Evolutionary conservation across 805 yeast genomes (phyloP), one percentile per base, ranked within the genome.

Genomic region (Hanseniaspora pseudoguilliermondii): DNA sequence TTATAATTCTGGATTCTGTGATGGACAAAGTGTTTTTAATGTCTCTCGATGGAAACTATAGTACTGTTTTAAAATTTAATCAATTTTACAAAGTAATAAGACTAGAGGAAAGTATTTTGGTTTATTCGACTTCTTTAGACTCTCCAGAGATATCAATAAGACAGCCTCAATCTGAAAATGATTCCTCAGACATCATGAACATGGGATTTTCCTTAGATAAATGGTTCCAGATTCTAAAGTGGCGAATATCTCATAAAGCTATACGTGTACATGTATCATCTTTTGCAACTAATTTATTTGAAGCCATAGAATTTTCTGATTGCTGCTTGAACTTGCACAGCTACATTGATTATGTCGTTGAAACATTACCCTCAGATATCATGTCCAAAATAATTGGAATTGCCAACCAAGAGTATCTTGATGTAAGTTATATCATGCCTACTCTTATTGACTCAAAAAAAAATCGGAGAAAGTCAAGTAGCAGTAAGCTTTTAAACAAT

Each of bases 91-190:
- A 53, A 34, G 50, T 46, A 11, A 46, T 53, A 10, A 53, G 56
- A 39, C 21, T 53, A 16, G 50, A 53, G 18, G 50, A 53, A 13
- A 29, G 35, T n/a, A 32, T 46, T 20, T 29, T 53, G 18, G 35
- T 53, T 18, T 53, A 53, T 27, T 53, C 43, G 9, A 53, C 41
- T 13, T 53, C 56, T 7, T n/a, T 53, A 13, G 39, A 35, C 4
- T 46, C 32, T 25, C 50, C 56, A 13, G 56, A 53, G 32, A 53
- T 53, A 44, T 53, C 49, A 9, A 44, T 53, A 10, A 53, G 42
- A 46, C 21, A 35, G n/a, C 50, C 50, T 6, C 7, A 6, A 18
- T 25, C 40, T 2, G 15, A 43, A 5, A 44, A 36, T 15, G 40
- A 35, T 8, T 25, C 29, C n/a, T 29, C 39, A 10, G 25, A 21